A percentile compares a stretch with the other conserved stretches of the same genome.
Conservation (phyloP, 176 grass and related monocot species). For the Aegilops umbellulata region DNA sequence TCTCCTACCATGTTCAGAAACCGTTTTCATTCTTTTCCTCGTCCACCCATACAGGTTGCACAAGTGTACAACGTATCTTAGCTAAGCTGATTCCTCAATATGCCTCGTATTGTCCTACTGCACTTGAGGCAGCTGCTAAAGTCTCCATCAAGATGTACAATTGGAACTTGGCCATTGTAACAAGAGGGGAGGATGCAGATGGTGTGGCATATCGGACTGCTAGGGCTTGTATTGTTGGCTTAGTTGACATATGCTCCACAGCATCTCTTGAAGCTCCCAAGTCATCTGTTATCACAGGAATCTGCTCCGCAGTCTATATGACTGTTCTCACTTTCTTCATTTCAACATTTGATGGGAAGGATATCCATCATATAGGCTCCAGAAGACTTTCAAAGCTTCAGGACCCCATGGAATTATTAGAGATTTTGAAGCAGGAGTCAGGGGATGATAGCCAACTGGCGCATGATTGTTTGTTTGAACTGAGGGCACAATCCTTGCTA, state of each 20-base stretch:
- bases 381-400: slow-evolving; percentile 51
- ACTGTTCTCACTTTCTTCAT: slow-evolving; percentile 77
- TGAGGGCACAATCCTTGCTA: slow-evolving; percentile 69
- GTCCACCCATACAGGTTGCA: slow-evolving; percentile 53
- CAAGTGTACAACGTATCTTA: slow-evolving; percentile 70
- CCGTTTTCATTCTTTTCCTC: slow-evolving; percentile 27
- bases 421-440: slow-evolving; percentile 55
- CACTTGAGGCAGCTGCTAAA: slow-evolving; percentile 80
- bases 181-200: slow-evolving; percentile 52
- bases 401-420: slow-evolving; percentile 54
- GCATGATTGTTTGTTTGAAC: slow-evolving; percentile 62
- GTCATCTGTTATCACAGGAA: slow-evolving; percentile 78
- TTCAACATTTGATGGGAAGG: slow-evolving; percentile 85
- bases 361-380: slow-evolving; percentile 61
- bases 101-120: slow-evolving; percentile 78
- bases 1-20: slow-evolving; percentile 22
- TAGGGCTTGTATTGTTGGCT: slow-evolving; percentile 74
- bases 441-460: slow-evolving; percentile 35
- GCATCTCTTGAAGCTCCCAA: slow-evolving; percentile 75
- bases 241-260: slow-evolving; percentile 77
- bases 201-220: slow-evolving; percentile 59
- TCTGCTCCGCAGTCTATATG: slow-evolving; percentile 70
- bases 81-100: slow-evolving; percentile 88
- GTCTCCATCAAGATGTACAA: slow-evolving; percentile 92
- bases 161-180: slow-evolving; percentile 66